These are phyloP conservation scores for Aspergillus jensenii DNA, from an alignment of 2,329 filamentous ascomycete genomes.

Conservation along the genomic window DNA sequence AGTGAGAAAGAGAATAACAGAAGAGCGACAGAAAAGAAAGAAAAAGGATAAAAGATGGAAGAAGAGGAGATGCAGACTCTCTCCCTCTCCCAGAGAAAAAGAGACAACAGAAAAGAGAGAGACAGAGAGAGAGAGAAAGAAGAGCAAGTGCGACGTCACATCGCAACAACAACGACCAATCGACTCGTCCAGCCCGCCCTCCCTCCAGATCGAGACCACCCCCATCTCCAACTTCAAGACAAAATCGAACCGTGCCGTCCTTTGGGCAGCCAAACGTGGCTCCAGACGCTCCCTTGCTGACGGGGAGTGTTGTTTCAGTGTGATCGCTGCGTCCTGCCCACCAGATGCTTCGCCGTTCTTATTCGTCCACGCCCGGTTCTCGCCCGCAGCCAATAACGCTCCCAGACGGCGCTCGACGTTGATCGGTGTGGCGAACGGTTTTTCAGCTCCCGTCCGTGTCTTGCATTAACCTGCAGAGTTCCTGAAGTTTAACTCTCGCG, in stretches of 20 bases:
- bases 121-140: neutral
- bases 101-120: neutral
- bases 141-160: constrained; percentile 13
- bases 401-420: neutral
- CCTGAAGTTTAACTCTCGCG: neutral
- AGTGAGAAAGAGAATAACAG: neutral
- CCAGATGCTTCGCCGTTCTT: neutral
- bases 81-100: too few relatives aligned
- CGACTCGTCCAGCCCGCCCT: neutral
- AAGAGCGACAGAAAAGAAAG: neutral
- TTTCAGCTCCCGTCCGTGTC: constrained; percentile 5
- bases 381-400: constrained; percentile 1
- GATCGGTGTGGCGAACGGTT: neutral
- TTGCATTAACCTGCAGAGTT: constrained; percentile 8
- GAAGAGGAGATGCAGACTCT: neutral
- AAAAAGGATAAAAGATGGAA: constrained; percentile 5
- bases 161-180: constrained; percentile 4
- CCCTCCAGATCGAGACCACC: neutral
- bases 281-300: constrained; percentile 10
- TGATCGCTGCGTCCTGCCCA: neutral
- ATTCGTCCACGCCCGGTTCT: constrained; percentile 8
- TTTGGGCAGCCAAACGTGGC: constrained; percentile 10
- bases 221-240: neutral
- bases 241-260: constrained; percentile 1
- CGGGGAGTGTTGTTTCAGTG: neutral